Conservation (phyloP, 2,329 filamentous ascomycete genomes). For the Fusarium keratoplasticum region DNA sequence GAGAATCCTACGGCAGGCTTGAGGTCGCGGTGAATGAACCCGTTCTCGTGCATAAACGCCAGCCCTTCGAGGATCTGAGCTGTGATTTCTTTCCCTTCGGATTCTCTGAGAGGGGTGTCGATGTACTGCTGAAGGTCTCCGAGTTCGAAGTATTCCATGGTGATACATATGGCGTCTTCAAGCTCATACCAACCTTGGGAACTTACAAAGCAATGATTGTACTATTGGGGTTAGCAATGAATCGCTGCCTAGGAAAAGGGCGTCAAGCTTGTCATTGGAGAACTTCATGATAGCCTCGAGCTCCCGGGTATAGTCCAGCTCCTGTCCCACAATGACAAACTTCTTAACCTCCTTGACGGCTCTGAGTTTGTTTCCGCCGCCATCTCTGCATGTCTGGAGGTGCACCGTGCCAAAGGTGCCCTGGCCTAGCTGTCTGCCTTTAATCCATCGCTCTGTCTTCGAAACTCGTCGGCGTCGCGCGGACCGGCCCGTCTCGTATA, state of each 20-base stretch:
- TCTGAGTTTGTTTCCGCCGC: neutral
- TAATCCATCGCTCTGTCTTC: neutral
- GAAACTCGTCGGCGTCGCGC: neutral
- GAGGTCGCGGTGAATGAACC: neutral
- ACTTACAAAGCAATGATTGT: neutral
- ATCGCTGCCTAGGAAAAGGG: neutral
- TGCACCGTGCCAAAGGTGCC: neutral
- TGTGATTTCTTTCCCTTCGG: neutral
- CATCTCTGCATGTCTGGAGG: neutral
- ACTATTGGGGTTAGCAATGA: neutral
- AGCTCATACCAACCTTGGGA: neutral
- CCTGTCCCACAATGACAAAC: neutral
- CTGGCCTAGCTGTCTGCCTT: neutral
- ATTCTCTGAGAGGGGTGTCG: neutral
- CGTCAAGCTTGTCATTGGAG: neutral
- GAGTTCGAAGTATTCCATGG: neutral
- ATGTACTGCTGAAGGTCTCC: neutral
- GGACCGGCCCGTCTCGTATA: constrained; percentile 1
- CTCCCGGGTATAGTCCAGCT: neutral
- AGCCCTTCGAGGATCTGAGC: neutral
- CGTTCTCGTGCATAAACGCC: neutral
- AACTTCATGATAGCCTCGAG: neutral
- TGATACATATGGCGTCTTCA: neutral
- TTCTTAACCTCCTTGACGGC: neutral
- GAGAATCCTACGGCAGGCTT: neutral